These are phyloP conservation scores for Furcasterigmium sp. DNA, from an alignment of 2,329 filamentous ascomycete genomes.

Conservation along the genomic window DNA sequence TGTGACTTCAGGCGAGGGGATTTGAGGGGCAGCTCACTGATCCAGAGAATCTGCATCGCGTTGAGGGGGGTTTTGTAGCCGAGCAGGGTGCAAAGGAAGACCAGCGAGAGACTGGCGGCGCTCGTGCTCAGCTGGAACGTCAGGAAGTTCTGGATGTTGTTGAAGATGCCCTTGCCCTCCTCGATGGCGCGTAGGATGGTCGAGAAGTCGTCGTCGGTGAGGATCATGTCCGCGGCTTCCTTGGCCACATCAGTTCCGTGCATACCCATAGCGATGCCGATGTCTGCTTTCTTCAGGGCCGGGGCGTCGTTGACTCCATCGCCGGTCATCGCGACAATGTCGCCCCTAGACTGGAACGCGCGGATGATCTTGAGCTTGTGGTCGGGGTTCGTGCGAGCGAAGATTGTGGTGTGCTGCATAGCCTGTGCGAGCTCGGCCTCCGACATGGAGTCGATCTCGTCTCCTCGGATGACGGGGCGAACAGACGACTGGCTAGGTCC, in stretches of 20 bases:
- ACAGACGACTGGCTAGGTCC: constrained; percentile 52
- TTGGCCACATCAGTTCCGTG: constrained; percentile 97
- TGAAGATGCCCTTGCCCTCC: constrained; percentile 98
- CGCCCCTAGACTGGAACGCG: constrained; percentile 84
- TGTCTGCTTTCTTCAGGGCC: constrained; percentile 93
- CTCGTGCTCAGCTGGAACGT: constrained; percentile 98
- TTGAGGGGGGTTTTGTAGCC: constrained; percentile 95
- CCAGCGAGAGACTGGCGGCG: constrained; percentile 84
- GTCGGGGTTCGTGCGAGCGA: constrained; percentile 92
- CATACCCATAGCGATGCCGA: constrained; percentile 94
- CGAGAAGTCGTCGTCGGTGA: constrained; percentile 84
- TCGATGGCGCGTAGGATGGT: constrained; percentile 94
- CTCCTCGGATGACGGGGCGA: constrained; percentile 73
- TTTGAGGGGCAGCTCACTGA: constrained; percentile 61
- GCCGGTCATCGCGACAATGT: constrained; percentile 98
- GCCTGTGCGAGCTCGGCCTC: constrained; percentile 78
- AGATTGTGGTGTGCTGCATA: constrained; percentile 86
- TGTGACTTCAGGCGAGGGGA: neutral
- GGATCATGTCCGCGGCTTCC: constrained; percentile 89
- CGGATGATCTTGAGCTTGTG: constrained; percentile 97
- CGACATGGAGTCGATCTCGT: constrained; percentile 90
- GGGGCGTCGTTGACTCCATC: constrained; percentile 98
- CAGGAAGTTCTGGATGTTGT: constrained; percentile 98
- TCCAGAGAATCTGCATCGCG: constrained; percentile 99
- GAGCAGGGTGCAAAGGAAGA: constrained; percentile 85